phyloP scores from a whole-genome alignment of 2,329 filamentous ascomycete genomes.

The Magnaporthiopsis rhizophila region DNA sequence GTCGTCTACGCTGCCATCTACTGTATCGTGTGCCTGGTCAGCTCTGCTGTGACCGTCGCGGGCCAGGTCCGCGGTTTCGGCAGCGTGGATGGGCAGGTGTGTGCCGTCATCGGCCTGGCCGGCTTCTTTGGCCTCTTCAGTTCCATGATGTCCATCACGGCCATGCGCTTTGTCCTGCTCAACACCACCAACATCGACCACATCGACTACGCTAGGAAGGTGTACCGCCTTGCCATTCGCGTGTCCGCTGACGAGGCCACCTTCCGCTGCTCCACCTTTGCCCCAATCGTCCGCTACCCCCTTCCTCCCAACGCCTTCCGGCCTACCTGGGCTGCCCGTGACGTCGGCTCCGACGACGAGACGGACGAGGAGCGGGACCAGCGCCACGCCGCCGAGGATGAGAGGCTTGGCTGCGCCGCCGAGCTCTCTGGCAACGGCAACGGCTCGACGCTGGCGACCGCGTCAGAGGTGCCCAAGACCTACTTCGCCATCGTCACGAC shows the following conservation, averaged over 20 bases:
- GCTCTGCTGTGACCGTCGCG: constrained; percentile 51
- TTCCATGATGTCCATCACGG: constrained; percentile 66
- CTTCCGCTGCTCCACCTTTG: neutral
- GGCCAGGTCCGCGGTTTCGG: constrained; percentile 37
- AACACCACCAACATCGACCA: constrained; percentile 85
- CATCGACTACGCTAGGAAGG: constrained; percentile 50
- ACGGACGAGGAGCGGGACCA: constrained; percentile 3
- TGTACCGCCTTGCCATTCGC: constrained; percentile 67
- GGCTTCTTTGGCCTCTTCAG: constrained; percentile 76
- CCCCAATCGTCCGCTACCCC: constrained; percentile 14
- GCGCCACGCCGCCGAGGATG: neutral
- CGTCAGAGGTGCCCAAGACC: constrained; percentile 32
- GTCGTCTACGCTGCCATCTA: constrained; percentile 64
- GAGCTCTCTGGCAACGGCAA: neutral
- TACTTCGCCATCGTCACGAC: constrained; percentile 76
- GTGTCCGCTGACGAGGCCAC: constrained; percentile 29
- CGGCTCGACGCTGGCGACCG: constrained; percentile 7
- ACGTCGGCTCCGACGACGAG: constrained; percentile 7
- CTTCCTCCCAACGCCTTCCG: constrained; percentile 4
- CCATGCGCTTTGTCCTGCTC: constrained; percentile 57
- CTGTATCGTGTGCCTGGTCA: constrained; percentile 55
- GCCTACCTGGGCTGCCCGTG: constrained; percentile 1
- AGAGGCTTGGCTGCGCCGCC: constrained; percentile 1
- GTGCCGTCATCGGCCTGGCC: constrained; percentile 58
- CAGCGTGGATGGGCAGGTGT: constrained; percentile 50